Percentiles rank a stretch among this genome's conserved stretches.
Evolutionary conservation across 192 early-diverging fungal genomes (phyloP).

Genomic region (Umbelopsis vinacea): DNA sequence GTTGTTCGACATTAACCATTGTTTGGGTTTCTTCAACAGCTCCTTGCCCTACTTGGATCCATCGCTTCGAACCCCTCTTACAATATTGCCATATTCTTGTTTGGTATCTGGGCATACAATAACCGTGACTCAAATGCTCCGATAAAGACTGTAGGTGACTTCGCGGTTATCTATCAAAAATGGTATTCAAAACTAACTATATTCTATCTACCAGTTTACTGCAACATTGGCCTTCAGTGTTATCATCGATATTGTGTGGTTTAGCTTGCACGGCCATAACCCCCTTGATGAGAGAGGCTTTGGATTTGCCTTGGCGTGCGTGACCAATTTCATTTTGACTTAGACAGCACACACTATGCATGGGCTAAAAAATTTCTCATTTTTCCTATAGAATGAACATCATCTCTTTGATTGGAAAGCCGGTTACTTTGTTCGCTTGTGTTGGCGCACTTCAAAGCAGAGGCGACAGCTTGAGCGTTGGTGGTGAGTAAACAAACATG

Average conservation of each 20-base stretch:
- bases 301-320: constrained; percentile 37
- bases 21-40: constrained; percentile 32
- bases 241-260: constrained; percentile 53
- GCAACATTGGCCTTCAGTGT: constrained; percentile 50
- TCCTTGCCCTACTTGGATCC: constrained; percentile 49
- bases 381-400: constrained; percentile 41
- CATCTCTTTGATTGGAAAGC: constrained; percentile 46
- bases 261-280: constrained; percentile 43
- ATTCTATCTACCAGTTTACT: constrained; percentile 43
- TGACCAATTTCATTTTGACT: background rate
- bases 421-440: constrained; percentile 51
- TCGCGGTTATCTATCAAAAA: background rate
- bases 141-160: constrained; percentile 47
- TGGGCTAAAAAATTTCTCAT: background rate
- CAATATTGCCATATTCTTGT: constrained; percentile 57
- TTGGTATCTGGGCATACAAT: constrained; percentile 56
- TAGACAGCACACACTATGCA: too few relatives aligned
- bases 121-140: constrained; percentile 55
- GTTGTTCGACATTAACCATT: background rate
- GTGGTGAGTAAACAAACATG: constrained; percentile 25
- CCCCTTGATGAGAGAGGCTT: constrained; percentile 47
- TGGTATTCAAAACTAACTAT: background rate
- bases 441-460: constrained; percentile 50
- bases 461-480: constrained; percentile 48
- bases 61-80: constrained; percentile 51